Conservation (phyloP, 2,329 filamentous ascomycete species). For the Paraphaeosphaeria minitans region DNA sequence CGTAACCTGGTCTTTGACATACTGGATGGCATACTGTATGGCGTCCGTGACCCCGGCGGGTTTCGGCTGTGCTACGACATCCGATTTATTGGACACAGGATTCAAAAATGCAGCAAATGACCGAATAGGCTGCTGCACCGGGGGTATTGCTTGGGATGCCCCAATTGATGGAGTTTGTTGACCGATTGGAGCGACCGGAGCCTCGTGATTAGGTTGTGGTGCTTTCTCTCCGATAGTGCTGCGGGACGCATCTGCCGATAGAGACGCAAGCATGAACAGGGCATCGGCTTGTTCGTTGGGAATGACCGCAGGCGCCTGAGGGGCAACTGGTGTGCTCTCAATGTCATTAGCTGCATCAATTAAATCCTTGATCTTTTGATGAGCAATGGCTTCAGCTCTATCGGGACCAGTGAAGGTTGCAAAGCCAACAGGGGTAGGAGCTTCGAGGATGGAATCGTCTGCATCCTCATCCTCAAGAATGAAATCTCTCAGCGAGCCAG, state of each 20-base stretch:
- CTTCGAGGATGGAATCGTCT: slow-evolving; percentile 38
- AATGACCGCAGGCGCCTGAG: slow-evolving; percentile 32
- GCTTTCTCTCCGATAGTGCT: slow-evolving; percentile 13
- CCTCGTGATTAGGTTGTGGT: slow-evolving; percentile 10
- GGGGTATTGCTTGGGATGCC: slow-evolving; percentile 24
- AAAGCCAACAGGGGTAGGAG: slow-evolving; percentile 40
- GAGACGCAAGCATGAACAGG: slow-evolving; percentile 46
- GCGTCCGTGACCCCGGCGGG: slow-evolving; percentile 19
- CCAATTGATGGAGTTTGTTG: slow-evolving; percentile 24
- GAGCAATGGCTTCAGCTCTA: slow-evolving; percentile 48
- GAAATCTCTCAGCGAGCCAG: slow-evolving; percentile 28
- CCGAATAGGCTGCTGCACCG: slow-evolving; percentile 11
- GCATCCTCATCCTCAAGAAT: slow-evolving; percentile 38
- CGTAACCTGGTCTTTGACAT: slow-evolving; percentile 15
- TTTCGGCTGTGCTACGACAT: slow-evolving; percentile 12
- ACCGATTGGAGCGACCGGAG: slow-evolving; percentile 11
- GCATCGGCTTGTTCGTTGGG: slow-evolving; percentile 50
- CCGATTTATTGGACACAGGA: slow-evolving; percentile 24
- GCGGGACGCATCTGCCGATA: slow-evolving; percentile 36
- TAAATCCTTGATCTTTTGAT: slow-evolving; percentile 44
- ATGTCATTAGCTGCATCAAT: slow-evolving; percentile 42
- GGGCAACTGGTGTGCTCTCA: slow-evolving; percentile 34
- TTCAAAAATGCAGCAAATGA: neutral
- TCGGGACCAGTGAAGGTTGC: slow-evolving; percentile 49
- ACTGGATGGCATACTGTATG: neutral